Evolutionary conservation across 2,329 filamentous ascomycete genomes (phyloP).

Genomic region (Cladosporium velox): DNA sequence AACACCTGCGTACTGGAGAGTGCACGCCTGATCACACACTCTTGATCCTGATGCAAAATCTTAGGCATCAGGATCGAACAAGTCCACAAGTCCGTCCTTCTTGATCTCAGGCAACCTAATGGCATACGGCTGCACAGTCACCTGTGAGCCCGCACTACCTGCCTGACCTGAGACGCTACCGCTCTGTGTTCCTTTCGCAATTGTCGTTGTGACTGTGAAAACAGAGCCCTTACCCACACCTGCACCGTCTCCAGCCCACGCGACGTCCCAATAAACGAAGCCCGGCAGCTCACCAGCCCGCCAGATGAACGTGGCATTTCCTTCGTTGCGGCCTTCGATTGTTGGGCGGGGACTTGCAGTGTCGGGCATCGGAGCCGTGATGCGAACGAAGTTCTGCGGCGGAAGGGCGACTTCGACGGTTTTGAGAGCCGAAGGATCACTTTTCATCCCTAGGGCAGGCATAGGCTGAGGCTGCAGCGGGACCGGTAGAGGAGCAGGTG

Average conservation of each 20-base stretch:
- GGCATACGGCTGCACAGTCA: background rate
- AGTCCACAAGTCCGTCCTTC: background rate
- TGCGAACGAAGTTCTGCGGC: background rate
- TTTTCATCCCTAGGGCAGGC: background rate
- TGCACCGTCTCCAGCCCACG: background rate
- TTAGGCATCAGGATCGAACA: background rate
- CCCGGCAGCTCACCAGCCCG: background rate
- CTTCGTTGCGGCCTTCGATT: background rate
- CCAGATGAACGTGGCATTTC: background rate
- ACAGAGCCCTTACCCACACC: background rate
- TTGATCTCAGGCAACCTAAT: background rate
- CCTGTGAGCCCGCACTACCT: background rate
- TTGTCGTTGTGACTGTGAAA: background rate
- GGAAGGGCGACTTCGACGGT: background rate
- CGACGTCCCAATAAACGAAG: background rate
- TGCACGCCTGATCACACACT: too few relatives aligned
- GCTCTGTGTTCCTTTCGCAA: background rate
- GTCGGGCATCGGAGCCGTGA: background rate
- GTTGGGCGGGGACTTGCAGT: background rate
- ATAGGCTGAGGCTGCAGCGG: background rate
- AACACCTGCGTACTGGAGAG: too few relatives aligned
- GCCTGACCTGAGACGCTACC: background rate
- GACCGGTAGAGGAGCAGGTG: background rate
- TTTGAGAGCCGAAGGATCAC: background rate
- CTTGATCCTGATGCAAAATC: too few relatives aligned